Percentiles rank a stretch among this genome's conserved stretches.
These are phyloP conservation scores for Wickerhamiella parazyma DNA, from an alignment of 805 yeast genomes.

Conservation along the genomic window DNA sequence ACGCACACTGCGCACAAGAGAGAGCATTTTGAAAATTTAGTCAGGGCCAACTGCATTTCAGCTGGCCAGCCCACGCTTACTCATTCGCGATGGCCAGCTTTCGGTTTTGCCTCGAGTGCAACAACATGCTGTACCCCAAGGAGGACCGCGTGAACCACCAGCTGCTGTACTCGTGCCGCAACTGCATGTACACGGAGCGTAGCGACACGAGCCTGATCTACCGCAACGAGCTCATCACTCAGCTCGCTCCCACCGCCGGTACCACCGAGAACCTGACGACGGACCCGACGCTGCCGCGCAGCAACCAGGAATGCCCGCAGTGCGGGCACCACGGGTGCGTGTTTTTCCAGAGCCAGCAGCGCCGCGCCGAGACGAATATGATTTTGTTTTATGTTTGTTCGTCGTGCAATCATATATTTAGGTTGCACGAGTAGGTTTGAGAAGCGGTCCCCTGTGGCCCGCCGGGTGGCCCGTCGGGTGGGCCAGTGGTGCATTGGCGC, in stretches of 20 bases:
- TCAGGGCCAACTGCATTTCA: not conserved
- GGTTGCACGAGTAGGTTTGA: constrained; percentile 8
- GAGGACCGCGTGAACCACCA: constrained; percentile 74
- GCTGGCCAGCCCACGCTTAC: not conserved
- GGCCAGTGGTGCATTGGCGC: not conserved
- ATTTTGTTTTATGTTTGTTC: constrained; percentile 77
- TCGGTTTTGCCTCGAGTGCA: constrained; percentile 91
- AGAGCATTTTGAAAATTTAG: not conserved
- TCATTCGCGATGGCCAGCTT: constrained; percentile 63
- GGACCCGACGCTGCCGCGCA: constrained; percentile 96
- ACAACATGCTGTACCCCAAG: constrained; percentile 94
- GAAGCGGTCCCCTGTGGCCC: too few relatives aligned
- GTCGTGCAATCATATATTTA: constrained; percentile 64
- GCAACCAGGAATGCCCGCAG: constrained; percentile 83
- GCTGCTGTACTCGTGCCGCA: constrained; percentile 81
- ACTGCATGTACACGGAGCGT: constrained; percentile 83
- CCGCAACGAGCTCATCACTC: constrained; percentile 82
- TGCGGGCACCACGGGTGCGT: constrained; percentile 86
- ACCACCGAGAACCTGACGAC: constrained; percentile 89
- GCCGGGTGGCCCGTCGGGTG: too few relatives aligned
- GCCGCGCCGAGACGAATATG: constrained; percentile 92
- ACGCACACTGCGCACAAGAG: constrained; percentile 4
- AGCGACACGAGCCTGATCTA: constrained; percentile 77
- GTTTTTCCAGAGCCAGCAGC: constrained; percentile 92
- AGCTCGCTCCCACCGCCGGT: constrained; percentile 90